These are phyloP conservation scores for Meira nashicola DNA, from an alignment of 1,284 basidiomycete genomes.

Conservation along the genomic window DNA sequence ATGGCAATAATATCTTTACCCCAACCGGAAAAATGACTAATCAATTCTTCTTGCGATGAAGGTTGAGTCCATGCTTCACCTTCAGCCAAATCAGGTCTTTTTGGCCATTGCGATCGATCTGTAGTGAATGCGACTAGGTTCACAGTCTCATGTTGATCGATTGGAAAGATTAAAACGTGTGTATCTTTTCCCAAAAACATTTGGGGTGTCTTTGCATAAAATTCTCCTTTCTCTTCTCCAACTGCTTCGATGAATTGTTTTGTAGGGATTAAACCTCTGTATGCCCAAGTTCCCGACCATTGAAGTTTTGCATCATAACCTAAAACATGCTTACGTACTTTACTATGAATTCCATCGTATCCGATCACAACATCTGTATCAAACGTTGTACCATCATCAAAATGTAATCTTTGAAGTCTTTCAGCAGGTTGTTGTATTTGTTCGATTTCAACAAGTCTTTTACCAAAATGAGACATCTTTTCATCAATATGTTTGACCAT, in stretches of 20 bases:
- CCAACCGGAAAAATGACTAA: conserved; percentile 58
- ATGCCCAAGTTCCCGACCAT: conserved; percentile 43
- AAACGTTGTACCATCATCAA: conserved; percentile 23
- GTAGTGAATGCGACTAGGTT: conserved; percentile 61
- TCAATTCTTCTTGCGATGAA: conserved; percentile 57
- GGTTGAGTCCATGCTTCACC: conserved; percentile 58
- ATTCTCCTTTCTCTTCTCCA: conserved; percentile 24
- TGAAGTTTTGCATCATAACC: conserved; percentile 17
- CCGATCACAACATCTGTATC: conserved; percentile 45
- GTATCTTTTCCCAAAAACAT: conserved; percentile 28
- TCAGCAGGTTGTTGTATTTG: background rate
- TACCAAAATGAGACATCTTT: conserved; percentile 26
- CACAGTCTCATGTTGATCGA: conserved; percentile 56
- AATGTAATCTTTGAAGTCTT: conserved; percentile 3
- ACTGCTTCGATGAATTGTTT: conserved; percentile 28
- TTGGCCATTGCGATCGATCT: conserved; percentile 55
- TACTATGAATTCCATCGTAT: conserved; percentile 48
- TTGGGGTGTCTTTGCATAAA: conserved; percentile 28
- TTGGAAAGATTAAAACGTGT: conserved; percentile 63
- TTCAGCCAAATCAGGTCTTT: conserved; percentile 28
- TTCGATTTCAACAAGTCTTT: conserved; percentile 18
- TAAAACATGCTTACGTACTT: conserved; percentile 35
- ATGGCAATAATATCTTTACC: conserved; percentile 58
- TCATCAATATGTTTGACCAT: conserved; percentile 20
- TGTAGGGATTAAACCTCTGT: conserved; percentile 40